phyloP scores from a whole-genome alignment of 202 grass and related monocot genomes.

The Musa balbisiana region DNA sequence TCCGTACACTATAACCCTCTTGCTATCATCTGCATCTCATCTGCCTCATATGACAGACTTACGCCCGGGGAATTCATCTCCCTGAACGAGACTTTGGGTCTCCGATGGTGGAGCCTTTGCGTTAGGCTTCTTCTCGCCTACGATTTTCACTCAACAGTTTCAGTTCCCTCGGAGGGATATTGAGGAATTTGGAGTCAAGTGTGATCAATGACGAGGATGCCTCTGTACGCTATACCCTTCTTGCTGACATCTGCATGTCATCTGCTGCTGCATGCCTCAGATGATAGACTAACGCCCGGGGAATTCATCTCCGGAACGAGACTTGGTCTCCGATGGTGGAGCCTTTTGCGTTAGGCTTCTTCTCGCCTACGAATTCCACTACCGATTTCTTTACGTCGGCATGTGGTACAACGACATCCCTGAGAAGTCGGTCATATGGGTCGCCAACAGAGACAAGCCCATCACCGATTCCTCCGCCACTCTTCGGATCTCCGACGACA shows the following conservation, averaged over 20 bases:
- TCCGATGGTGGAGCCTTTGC: slow-evolving; percentile 37
- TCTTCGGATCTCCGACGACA: slow-evolving; percentile 21
- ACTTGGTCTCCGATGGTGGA: slow-evolving; percentile 33
- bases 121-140: too few relatives aligned
- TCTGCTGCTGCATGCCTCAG: slow-evolving; percentile 1
- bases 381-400: slow-evolving; percentile 25
- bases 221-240: background rate
- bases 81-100: slow-evolving; percentile 8
- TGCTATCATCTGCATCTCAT: background rate
- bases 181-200: too few relatives aligned
- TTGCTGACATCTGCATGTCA: background rate
- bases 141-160: background rate
- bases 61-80: slow-evolving; percentile 24
- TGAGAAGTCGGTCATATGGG: slow-evolving; percentile 32
- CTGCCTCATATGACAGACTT: slow-evolving; percentile 20
- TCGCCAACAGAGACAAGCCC: slow-evolving; percentile 47
- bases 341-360: slow-evolving; percentile 39
- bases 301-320: slow-evolving; percentile 14
- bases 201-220: background rate
- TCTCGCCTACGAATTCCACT: slow-evolving; percentile 13
- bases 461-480: slow-evolving; percentile 3
- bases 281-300: slow-evolving; percentile 15
- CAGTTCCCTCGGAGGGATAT: too few relatives aligned
- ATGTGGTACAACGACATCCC: slow-evolving; percentile 47
- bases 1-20: background rate